Base-by-base conservation (phyloP, 768 basidiomycete genomes). In the Leucosporidium creatinivorum region DNA sequence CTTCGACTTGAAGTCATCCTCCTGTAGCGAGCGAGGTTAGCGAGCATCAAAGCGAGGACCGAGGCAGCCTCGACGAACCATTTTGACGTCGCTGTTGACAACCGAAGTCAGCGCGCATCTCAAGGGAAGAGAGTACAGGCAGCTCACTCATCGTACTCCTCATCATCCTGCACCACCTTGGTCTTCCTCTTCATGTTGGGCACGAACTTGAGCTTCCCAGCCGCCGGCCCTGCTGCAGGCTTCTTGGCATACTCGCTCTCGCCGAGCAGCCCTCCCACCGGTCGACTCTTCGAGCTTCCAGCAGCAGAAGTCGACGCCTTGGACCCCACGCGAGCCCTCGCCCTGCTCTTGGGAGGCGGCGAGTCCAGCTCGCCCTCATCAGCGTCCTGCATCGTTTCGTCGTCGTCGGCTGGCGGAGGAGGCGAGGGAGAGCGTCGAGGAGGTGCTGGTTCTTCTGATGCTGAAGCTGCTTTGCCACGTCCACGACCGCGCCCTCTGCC, bases 191-290 rank as follows among this genome's bases (percentile, higher is more conserved):
- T 51, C 61, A 72, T 66, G 49, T 68, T 72, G 2, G 70, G 70
- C 67, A 36, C 50, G 36, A 72, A 72, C 62, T 66, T 72, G 8
- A 62, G 33, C 59, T 63, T 68, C 1, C 28, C 58, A 9, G 31
- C 54, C 9, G 58, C 61, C 13, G 44, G 36, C 23, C 28, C 33
- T 15, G 6, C 19, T 12, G 25, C 47, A 13, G 52, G 19, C 54
- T 33, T 36, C 59, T 33, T 25, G 49, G 39, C 10, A 52, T 48
- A 72, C 70, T 68, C 65, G 61, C 65, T 66, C 62, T 55, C 61
- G n/a, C 65, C 67, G 13, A 72, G 47, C 39, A 72, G 28, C 0
- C 70, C 70, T 15, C 70, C 70, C 31, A 72, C 70, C n/a, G 64
- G 55, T 60, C 62, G 30, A 25, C 30, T 2, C 47, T 49, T 21